A percentile compares a stretch with the other conserved stretches of the same genome.
These are phyloP conservation scores for Solanum habrochaites DNA, from an alignment of 257 asterid genomes.

Conservation along the genomic window DNA sequence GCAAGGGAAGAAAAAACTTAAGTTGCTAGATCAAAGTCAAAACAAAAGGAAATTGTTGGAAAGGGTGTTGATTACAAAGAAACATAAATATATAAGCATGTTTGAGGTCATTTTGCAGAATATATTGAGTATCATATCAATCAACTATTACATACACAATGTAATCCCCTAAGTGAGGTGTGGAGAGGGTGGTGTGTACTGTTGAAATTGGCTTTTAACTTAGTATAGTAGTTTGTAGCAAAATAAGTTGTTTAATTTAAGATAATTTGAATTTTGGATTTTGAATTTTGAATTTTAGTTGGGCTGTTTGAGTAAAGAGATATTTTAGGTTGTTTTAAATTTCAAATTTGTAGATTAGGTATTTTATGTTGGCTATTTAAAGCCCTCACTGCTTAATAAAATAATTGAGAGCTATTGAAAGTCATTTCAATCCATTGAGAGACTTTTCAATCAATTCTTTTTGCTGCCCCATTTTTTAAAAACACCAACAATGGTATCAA, in stretches of 20 bases:
- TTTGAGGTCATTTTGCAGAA: background rate
- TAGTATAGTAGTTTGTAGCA: background rate
- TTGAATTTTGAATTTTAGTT: too few relatives aligned
- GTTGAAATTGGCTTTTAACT: background rate
- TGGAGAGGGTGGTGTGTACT: background rate
- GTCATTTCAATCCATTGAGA: background rate
- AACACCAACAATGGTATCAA: background rate
- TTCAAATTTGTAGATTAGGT: too few relatives aligned
- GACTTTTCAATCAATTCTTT: background rate
- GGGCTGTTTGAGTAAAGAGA: background rate
- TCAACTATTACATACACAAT: background rate
- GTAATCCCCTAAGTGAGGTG: background rate
- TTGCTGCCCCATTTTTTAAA: background rate
- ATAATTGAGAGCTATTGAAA: background rate
- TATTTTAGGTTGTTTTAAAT: background rate
- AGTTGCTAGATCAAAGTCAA: background rate
- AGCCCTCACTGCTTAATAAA: background rate
- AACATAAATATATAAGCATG: background rate
- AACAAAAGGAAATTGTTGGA: background rate
- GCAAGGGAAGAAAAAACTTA: slow-evolving; percentile 12
- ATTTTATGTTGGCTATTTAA: background rate
- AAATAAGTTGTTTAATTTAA: background rate
- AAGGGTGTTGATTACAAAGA: background rate
- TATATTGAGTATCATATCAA: background rate
- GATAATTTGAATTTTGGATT: too few relatives aligned